Evolutionary conservation across 345 rosid species (phyloP).

Genomic region (Barbarea vulgaris): DNA sequence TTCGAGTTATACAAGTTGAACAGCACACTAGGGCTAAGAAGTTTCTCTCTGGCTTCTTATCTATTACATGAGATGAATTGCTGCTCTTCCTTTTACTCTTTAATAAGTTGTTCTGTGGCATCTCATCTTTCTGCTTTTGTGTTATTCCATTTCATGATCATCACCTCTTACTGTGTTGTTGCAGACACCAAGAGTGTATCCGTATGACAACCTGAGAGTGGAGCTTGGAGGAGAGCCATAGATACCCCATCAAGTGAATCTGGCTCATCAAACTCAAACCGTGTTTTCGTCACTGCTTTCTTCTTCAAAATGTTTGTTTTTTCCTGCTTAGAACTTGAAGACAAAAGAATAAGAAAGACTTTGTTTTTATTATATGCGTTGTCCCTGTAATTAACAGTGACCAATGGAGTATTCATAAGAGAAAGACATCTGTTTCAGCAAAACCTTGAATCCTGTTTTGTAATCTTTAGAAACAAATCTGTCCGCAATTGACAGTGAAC

Average conservation of each 20-base stretch:
- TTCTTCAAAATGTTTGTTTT: slow-evolving; percentile 16
- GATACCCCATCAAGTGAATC: slow-evolving; percentile 16
- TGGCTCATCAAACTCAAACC: neutral
- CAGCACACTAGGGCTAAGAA: neutral
- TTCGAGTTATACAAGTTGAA: neutral
- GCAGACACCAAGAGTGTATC: slow-evolving; percentile 90
- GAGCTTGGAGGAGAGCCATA: slow-evolving; percentile 97
- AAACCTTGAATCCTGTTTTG: slow-evolving; percentile 8
- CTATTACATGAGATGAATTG: neutral
- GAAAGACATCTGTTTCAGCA: slow-evolving; percentile 19
- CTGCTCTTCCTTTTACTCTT: neutral
- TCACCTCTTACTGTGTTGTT: slow-evolving; percentile 28
- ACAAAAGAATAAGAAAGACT: slow-evolving; percentile 23
- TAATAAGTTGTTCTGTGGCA: neutral
- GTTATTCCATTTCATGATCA: neutral
- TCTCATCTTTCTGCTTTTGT: neutral
- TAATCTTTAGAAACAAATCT: neutral
- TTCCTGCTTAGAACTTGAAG: slow-evolving; percentile 28
- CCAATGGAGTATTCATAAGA: slow-evolving; percentile 27
- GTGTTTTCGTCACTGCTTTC: slow-evolving; percentile 17
- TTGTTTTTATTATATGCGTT: slow-evolving; percentile 1
- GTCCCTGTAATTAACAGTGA: slow-evolving; percentile 36
- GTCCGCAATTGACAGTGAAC: neutral
- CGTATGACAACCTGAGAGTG: slow-evolving; percentile 88
- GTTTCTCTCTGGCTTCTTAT: slow-evolving; percentile 2